Evolutionary conservation across 305 asterid genomes (phyloP).

Genomic region (Rubia occidens): DNA sequence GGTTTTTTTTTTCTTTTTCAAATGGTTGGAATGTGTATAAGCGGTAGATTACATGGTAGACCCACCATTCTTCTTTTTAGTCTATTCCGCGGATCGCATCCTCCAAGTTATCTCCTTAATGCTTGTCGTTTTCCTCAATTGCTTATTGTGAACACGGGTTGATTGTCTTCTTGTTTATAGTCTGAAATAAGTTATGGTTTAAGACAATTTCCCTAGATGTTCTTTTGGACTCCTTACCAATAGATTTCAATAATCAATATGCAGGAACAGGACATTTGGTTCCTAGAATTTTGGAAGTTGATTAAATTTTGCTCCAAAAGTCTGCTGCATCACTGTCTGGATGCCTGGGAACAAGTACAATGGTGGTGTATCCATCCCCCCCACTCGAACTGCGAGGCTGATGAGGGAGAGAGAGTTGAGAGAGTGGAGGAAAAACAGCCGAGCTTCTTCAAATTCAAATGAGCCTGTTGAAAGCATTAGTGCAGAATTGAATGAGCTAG

Average conservation of each 20-base stretch:
- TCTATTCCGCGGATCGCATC: conserved; percentile 43
- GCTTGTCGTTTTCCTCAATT: conserved; percentile 8
- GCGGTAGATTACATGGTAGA: conserved; percentile 27
- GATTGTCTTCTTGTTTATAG: background rate
- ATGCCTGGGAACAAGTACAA: conserved; percentile 90
- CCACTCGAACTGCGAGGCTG: conserved; percentile 53
- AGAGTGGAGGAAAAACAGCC: conserved; percentile 49
- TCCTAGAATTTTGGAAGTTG: conserved; percentile 33
- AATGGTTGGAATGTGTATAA: conserved; percentile 13
- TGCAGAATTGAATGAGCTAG: conserved; percentile 38
- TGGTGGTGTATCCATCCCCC: conserved; percentile 34
- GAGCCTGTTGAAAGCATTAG: conserved; percentile 43
- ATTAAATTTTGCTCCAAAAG: conserved; percentile 32
- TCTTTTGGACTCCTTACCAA: conserved; percentile 20
- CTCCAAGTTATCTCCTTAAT: conserved; percentile 36
- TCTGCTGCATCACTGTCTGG: conserved; percentile 26
- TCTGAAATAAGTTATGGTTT: conserved; percentile 14
- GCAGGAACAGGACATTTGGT: conserved; percentile 70
- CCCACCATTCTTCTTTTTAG: conserved; percentile 28
- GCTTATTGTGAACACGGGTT: conserved; percentile 8
- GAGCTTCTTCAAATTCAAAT: conserved; percentile 26
- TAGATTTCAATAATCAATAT: conserved; percentile 32
- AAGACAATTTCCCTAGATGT: conserved; percentile 16
- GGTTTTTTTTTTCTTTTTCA: conserved; percentile 9
- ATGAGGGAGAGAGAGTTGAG: conserved; percentile 61